phyloP scores from a whole-genome alignment of 2,329 filamentous ascomycete genomes.

The Macrophomina pseudophaseolina region DNA sequence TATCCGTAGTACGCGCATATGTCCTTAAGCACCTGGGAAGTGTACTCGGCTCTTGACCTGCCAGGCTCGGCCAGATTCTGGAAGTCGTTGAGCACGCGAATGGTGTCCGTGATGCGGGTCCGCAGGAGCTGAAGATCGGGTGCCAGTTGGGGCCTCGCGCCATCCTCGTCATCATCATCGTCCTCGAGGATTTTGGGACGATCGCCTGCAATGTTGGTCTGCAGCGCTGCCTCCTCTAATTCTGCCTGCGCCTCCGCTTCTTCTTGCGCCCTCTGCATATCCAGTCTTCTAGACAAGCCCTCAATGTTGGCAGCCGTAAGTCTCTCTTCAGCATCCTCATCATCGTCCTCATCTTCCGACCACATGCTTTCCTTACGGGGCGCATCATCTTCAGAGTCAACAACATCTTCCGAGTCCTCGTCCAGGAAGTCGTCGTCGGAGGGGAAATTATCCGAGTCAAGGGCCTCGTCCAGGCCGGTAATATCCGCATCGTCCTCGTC shows the following conservation, averaged over 20 bases:
- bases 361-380: conserved; percentile 71
- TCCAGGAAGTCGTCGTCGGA: conserved; percentile 47
- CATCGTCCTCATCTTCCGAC: conserved; percentile 95
- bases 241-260: conserved; percentile 85
- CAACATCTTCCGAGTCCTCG: conserved; percentile 46
- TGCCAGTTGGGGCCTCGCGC: conserved; percentile 68
- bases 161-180: conserved; percentile 63
- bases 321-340: conserved; percentile 84
- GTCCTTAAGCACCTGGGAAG: conserved; percentile 82
- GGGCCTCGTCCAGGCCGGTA: conserved; percentile 46
- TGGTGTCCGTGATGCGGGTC: conserved; percentile 87
- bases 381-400: conserved; percentile 72
- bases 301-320: conserved; percentile 96
- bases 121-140: conserved; percentile 90
- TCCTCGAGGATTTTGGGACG: conserved; percentile 69
- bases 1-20: conserved; percentile 98
- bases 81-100: conserved; percentile 90
- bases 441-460: conserved; percentile 45
- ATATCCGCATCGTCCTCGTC: conserved; percentile 48
- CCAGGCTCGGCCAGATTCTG: conserved; percentile 78
- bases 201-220: conserved; percentile 90
- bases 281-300: conserved; percentile 83
- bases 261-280: conserved; percentile 76
- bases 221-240: conserved; percentile 80
- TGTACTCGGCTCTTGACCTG: conserved; percentile 86